Evolutionary conservation across 2,329 filamentous ascomycete species (phyloP), one percentile per base, ranked within the genome.

Genomic region (Botrytis cinerea): DNA sequence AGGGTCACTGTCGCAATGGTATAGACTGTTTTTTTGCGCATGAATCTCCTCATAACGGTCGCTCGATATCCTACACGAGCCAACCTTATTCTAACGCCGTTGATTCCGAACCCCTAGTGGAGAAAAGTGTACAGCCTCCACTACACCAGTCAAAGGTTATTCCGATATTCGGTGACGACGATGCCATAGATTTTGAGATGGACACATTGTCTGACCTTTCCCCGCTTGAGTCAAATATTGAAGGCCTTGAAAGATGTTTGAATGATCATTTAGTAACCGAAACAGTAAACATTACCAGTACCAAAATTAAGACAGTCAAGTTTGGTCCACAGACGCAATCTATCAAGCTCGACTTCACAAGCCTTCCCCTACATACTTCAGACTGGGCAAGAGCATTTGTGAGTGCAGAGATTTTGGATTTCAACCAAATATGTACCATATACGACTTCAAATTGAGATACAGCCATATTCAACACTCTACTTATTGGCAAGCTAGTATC

Each of bases 361-460:
- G 28, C 25, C 38, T 72, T n/a, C 60, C 70, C 2, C 8, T 6
- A 6, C 22, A 54, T 54, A 40, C n/a, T 43, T 57, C 60, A 25
- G 35, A 35, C 35, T 72, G 45, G 70, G 32, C n/a, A 40, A n/a
- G 28, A 45, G 38, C 38, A 14, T 72, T 64, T n/a, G 46, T 28
- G n/a, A 67, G 62, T 40, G 32, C 57, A 54, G 61, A 72, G 40
- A 66, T 16, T 16, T 12, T 72, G 16, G 20, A 59, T 7, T 78
- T 81, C 54, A 68, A 76, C 4, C 74, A 78, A 32, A 68, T 76
- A 2, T 80, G 78, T 60, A 74, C 77, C 46, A 76, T 77, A 18
- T 74, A 77, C 72, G 79, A 81, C 70, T 77, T 80, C 28, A 35
- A 75, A 43, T 54, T 54, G 48, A 74, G 76, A 59, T 66, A 75